Conservation (phyloP, 768 basidiomycete species). For the Boletus sensibilis region DNA sequence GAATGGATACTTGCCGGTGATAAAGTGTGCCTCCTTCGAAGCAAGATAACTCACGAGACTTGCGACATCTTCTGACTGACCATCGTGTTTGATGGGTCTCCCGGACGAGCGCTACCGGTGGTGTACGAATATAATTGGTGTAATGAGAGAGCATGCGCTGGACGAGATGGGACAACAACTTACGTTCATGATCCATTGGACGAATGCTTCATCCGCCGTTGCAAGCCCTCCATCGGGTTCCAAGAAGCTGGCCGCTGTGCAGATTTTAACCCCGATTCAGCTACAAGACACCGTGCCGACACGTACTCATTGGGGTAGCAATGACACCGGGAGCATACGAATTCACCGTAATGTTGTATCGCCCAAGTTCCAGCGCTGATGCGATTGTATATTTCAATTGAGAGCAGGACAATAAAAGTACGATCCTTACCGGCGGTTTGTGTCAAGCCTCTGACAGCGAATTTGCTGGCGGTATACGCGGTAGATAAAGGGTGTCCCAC, state of each 20-base stretch:
- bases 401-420: not conserved
- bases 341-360: slow-evolving; percentile 40
- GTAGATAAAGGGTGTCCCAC: not conserved
- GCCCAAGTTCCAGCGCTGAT: slow-evolving; percentile 31
- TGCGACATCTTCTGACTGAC: slow-evolving; percentile 36
- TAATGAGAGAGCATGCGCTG: not conserved
- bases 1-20: slow-evolving; percentile 30
- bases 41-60: slow-evolving; percentile 37
- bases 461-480: slow-evolving; percentile 40
- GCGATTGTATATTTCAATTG: not conserved
- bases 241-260: not conserved
- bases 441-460: slow-evolving; percentile 41
- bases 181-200: not conserved
- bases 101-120: not conserved
- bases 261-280: not conserved
- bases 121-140: not conserved
- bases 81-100: slow-evolving; percentile 11
- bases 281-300: not conserved
- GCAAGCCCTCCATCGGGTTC: not conserved
- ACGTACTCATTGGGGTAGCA: slow-evolving; percentile 33
- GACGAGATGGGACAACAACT: slow-evolving; percentile 1
- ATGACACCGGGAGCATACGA: slow-evolving; percentile 40
- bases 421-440: slow-evolving; percentile 35
- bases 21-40: slow-evolving; percentile 36
- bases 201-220: not conserved